Evolutionary conservation across 2,329 filamentous ascomycete genomes (phyloP), one percentile per base, ranked within the genome.

Genomic region (Ilyonectria sp.): DNA sequence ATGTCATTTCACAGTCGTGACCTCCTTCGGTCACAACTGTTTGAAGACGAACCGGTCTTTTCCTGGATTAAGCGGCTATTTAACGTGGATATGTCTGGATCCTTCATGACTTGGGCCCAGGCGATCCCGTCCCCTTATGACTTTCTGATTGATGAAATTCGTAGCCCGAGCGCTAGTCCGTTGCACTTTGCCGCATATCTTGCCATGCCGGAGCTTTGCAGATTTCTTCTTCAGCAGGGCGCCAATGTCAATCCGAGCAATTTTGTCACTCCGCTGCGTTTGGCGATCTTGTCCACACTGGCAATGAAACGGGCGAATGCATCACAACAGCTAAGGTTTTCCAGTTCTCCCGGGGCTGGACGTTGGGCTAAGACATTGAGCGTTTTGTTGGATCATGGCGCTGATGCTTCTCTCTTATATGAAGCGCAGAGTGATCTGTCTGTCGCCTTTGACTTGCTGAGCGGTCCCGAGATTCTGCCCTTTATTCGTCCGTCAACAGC

Each of bases 311-410:
- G 3, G 21, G 21, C 2, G 21, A 2, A 23, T 23, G 21, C 21
- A 23, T 3, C 21, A 23, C 21, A 23, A 23, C 21, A 23, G 21
- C 3, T 3, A 23, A 23, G 21, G 21, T 2, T 23, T 23, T 23
- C 21, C 21, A 23, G 21, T 23, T 23, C 21, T 3, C 21, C 21
- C 21, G 21, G 21, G 21, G 21, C 21, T 23, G 21, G 21, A 3
- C 21, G 21, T 23, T 23, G 21, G 21, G 21, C 5, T 2, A 1
- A 29, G 2, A 40, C 21, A 54, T 7, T 60, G 6, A 8, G 15
- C 1, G 35, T 53, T 2, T 15, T 60, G n/a, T 15, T 60, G 21
- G 47, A 60, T 3, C 13, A 53, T 35, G 58, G 58, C 3, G 58
- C 58, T 6, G 58, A 60, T 29, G 46, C 58, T 9, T 44, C 58